These are phyloP conservation scores for Podaxis sp. DNA, from an alignment of 768 basidiomycete species.

Conservation along the genomic window DNA sequence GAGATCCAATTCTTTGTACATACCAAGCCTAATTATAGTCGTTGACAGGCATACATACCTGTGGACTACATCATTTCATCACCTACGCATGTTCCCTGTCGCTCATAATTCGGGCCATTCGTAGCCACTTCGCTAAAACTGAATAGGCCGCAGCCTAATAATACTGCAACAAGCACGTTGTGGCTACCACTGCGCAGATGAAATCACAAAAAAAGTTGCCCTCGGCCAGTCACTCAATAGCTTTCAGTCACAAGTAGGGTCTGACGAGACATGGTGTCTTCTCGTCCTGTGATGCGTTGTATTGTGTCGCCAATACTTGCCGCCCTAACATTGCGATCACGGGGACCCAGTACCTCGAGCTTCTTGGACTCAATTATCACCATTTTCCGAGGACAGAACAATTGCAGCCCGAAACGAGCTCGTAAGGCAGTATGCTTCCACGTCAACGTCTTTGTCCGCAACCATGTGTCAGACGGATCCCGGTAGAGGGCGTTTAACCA, in stretches of 20 bases:
- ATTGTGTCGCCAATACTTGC: background rate
- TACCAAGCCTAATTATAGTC: constrained; percentile 7
- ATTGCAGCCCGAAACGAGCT: background rate
- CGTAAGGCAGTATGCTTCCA: background rate
- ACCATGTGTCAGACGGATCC: constrained; percentile 3
- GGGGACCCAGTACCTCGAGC: background rate
- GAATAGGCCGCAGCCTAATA: background rate
- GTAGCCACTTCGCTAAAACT: background rate
- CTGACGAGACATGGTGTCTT: background rate
- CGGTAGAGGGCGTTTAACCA: background rate
- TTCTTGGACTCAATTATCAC: background rate
- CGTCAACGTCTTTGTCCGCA: background rate
- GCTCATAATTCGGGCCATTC: background rate
- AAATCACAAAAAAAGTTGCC: background rate
- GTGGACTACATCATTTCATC: background rate
- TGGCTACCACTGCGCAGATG: background rate
- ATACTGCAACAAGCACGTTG: background rate
- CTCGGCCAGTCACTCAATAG: background rate
- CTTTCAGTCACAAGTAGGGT: background rate
- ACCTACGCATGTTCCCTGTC: background rate
- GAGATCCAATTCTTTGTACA: background rate
- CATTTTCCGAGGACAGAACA: background rate
- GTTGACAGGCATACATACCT: no score
- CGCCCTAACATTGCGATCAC: background rate
- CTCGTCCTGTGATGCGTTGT: background rate